A percentile compares a stretch with the other conserved stretches of the same genome.
Conservation (phyloP, 257 asterid genomes). For the Nicotiana attenuata region DNA sequence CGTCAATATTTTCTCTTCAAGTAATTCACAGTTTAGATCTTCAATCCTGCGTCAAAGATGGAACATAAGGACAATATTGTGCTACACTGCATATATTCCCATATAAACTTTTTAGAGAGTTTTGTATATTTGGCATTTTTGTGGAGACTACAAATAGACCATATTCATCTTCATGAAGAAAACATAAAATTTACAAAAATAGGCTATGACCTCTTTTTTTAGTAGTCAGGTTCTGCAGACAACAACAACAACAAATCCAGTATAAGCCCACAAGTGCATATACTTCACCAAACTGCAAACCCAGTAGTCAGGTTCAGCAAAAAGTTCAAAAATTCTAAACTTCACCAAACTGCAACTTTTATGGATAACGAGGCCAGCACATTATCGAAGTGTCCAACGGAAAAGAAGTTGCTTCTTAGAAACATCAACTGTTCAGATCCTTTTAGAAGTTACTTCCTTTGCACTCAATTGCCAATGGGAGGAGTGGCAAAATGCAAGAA, state of each 20-base stretch:
- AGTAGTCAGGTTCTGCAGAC: not conserved
- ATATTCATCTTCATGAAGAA: not conserved
- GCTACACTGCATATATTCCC: not conserved
- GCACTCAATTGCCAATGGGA: not conserved
- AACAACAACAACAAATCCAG: too few relatives aligned
- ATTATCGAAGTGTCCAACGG: not conserved
- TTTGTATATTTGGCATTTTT: not conserved
- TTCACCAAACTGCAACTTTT: not conserved
- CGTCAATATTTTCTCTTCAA: constrained; percentile 52
- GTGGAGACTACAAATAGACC: not conserved
- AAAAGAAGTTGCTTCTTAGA: not conserved
- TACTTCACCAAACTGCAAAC: too few relatives aligned
- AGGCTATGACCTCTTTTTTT: not conserved
- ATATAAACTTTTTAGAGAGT: not conserved
- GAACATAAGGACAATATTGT: not conserved
- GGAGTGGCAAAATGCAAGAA: not conserved
- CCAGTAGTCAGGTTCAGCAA: not conserved
- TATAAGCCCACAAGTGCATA: too few relatives aligned
- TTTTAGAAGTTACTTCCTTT: constrained; percentile 1
- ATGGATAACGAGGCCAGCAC: not conserved
- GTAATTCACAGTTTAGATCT: constrained; percentile 56
- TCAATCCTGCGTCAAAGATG: constrained; percentile 49
- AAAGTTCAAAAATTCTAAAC: not conserved
- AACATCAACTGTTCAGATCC: not conserved
- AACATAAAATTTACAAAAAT: not conserved